These are phyloP conservation scores for Grosmannia serpens DNA, from an alignment of 2,329 filamentous ascomycete species.

Conservation along the genomic window DNA sequence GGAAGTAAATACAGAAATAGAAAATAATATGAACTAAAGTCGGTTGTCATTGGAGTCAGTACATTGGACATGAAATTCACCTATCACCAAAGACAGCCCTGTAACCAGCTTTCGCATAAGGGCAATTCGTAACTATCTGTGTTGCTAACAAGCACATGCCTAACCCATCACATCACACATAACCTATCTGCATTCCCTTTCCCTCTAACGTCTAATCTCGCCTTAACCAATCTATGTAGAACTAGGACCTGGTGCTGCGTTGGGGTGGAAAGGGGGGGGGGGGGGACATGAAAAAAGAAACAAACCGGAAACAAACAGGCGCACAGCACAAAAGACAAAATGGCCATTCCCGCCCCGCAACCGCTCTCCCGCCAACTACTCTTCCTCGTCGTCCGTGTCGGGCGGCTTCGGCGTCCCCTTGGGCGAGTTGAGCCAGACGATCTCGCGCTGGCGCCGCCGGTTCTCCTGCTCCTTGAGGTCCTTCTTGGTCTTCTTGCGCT, in stretches of 20 bases:
- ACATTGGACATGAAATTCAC: too few relatives aligned
- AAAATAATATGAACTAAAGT: too few relatives aligned
- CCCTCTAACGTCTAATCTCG: neutral
- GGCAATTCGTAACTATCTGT: too few relatives aligned
- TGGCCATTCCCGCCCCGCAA: neutral
- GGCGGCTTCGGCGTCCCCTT: constrained; percentile 70
- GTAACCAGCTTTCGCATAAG: too few relatives aligned
- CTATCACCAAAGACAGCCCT: too few relatives aligned
- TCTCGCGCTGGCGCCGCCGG: constrained; percentile 74
- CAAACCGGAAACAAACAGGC: neutral
- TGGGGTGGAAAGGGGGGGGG: neutral
- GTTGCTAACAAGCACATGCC: too few relatives aligned
- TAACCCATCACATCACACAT: too few relatives aligned
- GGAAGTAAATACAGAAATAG: too few relatives aligned
- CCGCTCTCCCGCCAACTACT: neutral
- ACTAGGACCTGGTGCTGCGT: neutral
- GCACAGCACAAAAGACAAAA: neutral
- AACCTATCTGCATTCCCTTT: neutral
- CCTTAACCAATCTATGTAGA: neutral
- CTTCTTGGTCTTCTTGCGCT: constrained; percentile 98
- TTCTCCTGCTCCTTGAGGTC: constrained; percentile 91
- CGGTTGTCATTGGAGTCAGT: too few relatives aligned
- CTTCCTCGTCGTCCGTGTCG: constrained; percentile 64
- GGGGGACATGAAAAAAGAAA: neutral
- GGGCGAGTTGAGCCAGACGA: constrained; percentile 71